Base-by-base conservation (phyloP, 2,329 filamentous ascomycete species). In the Penicillium sclerotigenum region DNA sequence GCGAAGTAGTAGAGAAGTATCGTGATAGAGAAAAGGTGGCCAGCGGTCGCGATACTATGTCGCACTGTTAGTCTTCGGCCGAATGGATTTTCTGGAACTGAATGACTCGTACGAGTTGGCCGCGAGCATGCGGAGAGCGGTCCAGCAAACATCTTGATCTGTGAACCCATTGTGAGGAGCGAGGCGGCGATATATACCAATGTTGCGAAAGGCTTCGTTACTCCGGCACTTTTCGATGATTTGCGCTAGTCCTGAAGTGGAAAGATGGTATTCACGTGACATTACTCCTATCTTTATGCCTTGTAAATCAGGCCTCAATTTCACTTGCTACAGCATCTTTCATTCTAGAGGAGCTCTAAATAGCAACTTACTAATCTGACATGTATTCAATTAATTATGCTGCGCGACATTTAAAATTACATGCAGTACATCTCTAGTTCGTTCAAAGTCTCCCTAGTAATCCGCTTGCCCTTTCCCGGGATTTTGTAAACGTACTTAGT, bases 1-100 rank as follows among this genome's bases (percentile, higher is more conserved):
- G 78, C 61, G 68, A 81, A 58, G 89, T 89, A 31, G 87, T 88
- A 37, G 90, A 90, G 77, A 96, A 95, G 59, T 83, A 77, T 71
- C 88, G 83, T 61, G 73, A 75, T 67, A 79, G 74, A 60, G 77
- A 69, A 66, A 71, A 63, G 59, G 64, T 54, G 48, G 64, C 60
- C 52, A 67, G 63, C 40, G 65, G 62, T 51, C 63, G 59, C 41
- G 68, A 65, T 43, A 72, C 69, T 72, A 55, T 54, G 34, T 54
- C 34, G 34, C 41, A 49, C 53, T 42, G 65, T 72, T 53, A 68
- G 64, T 61, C 59, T 47, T 45, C 28, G 31, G 22, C 31, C 26
- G 24, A 57, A 58, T 59, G 57, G 42, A 45, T 18, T 56, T 59
- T 60, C 40, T 29, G 24, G 33, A 9, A 8, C 43, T 34, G 8